Evolutionary conservation across 768 basidiomycete species (phyloP).

Genomic region (Antrodiella citrinella): DNA sequence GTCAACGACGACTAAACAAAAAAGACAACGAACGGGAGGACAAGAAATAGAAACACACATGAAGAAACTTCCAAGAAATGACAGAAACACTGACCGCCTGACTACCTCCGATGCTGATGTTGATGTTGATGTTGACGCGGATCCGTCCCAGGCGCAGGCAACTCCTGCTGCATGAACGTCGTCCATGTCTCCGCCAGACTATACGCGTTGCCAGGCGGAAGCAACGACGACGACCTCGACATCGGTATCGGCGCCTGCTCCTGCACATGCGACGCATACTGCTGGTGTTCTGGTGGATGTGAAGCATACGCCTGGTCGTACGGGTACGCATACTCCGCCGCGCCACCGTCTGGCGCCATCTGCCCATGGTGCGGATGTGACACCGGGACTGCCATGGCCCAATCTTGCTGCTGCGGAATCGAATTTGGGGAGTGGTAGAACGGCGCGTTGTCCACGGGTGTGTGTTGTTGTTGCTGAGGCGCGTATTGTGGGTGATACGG

Average conservation of each 20-base stretch:
- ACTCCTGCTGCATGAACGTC: conserved; percentile 45
- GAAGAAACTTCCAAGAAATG: too few species aligned
- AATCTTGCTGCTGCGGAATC: neutral
- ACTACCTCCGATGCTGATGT: neutral
- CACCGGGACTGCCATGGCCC: too few species aligned
- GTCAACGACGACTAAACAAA: too few species aligned
- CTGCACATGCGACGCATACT: neutral
- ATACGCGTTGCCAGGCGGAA: conserved; percentile 42
- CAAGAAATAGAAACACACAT: too few species aligned
- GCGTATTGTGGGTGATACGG: neutral
- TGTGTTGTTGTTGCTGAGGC: neutral
- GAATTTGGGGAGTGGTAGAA: neutral
- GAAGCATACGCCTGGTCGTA: too few species aligned
- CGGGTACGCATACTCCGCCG: too few species aligned
- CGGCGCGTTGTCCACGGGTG: neutral
- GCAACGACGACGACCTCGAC: conserved; percentile 21
- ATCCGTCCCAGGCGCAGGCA: conserved; percentile 12
- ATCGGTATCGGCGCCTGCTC: conserved; percentile 11
- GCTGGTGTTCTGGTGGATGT: neutral
- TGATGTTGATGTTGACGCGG: neutral
- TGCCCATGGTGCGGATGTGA: too few species aligned
- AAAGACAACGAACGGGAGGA: too few species aligned
- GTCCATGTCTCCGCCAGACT: conserved; percentile 68
- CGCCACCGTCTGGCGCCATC: too few species aligned
- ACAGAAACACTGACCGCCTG: too few species aligned